Conservation (phyloP, 2,329 filamentous ascomycete species). For the Pyrenochaeta sp. region DNA sequence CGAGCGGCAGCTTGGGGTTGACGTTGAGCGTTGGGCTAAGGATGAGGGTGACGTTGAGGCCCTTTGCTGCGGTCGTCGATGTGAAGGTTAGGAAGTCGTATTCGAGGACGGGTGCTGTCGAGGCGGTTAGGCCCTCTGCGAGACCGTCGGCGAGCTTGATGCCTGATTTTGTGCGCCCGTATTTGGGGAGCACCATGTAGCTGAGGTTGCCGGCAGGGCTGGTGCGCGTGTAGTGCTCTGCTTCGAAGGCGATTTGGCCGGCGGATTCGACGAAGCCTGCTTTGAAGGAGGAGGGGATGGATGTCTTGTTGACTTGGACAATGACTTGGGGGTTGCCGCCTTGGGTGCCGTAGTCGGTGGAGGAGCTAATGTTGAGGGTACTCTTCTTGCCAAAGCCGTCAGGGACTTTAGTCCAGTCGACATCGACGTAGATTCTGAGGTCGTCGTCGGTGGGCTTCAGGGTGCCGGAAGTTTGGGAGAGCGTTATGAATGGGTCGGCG, state of each 20-base stretch:
- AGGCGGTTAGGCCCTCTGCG: conserved; percentile 33
- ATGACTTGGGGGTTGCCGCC: conserved; percentile 37
- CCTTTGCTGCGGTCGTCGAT: conserved; percentile 36
- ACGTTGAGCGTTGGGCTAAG: conserved; percentile 59
- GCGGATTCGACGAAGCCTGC: conserved; percentile 47
- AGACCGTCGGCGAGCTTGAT: conserved; percentile 39
- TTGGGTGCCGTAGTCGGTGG: conserved; percentile 50
- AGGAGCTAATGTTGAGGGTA: conserved; percentile 43
- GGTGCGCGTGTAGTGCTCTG: conserved; percentile 48
- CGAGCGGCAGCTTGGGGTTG: conserved; percentile 58
- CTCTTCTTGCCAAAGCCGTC: conserved; percentile 35
- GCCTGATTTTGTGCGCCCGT: conserved; percentile 47
- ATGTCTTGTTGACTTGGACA: conserved; percentile 45
- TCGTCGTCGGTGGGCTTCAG: conserved; percentile 40
- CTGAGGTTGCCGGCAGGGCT: conserved; percentile 32
- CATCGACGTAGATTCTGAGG: conserved; percentile 46
- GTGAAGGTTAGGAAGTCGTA: conserved; percentile 50
- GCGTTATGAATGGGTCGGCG: conserved; percentile 47
- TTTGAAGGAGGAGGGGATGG: conserved; percentile 39
- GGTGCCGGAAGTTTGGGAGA: conserved; percentile 41
- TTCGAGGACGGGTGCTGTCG: conserved; percentile 42
- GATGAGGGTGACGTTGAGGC: conserved; percentile 50
- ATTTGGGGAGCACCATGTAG: conserved; percentile 41
- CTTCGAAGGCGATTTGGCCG: conserved; percentile 46
- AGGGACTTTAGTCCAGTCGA: conserved; percentile 43